Evolutionary conservation across 345 rosid genomes (phyloP).

Genomic region (Brassica nigra): DNA sequence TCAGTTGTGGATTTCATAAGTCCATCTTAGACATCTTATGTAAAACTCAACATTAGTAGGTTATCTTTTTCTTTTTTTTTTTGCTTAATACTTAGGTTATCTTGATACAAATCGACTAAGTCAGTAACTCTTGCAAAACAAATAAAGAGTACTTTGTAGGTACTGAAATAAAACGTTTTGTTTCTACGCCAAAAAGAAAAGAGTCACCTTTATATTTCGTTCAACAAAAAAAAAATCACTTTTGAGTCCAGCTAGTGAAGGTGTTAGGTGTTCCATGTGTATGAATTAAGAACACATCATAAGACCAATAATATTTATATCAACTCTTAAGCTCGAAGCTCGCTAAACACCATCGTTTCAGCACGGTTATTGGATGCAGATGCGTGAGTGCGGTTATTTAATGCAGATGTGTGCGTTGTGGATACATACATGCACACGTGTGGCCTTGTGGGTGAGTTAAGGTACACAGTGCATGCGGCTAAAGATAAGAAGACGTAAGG

Average conservation of each 20-base stretch:
- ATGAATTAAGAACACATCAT: constrained; percentile 3
- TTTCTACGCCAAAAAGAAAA: background rate
- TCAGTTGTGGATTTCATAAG: background rate
- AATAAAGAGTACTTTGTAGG: constrained; percentile 8
- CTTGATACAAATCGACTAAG: too few species aligned
- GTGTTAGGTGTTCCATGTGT: constrained; percentile 6
- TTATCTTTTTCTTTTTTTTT: too few species aligned
- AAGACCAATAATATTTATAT: constrained; percentile 10
- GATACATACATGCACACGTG: too few species aligned
- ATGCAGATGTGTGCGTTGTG: background rate
- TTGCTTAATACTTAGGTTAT: too few species aligned
- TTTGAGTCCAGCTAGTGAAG: constrained; percentile 20
- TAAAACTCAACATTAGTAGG: background rate
- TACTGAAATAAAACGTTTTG: constrained; percentile 5
- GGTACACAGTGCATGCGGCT: too few species aligned
- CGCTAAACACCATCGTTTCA: constrained; percentile 14
- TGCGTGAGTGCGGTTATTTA: background rate
- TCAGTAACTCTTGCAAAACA: too few species aligned
- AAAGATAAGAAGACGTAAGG: too few species aligned
- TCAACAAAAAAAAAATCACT: constrained; percentile 24
- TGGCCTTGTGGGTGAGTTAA: too few species aligned
- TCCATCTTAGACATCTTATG: background rate
- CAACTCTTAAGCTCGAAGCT: constrained; percentile 18
- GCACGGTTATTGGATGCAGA: background rate
- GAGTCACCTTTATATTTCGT: constrained; percentile 5